Evolutionary conservation across 495 filamentous ascomycete genomes (phyloP).

Genomic region (Parathielavia hyrcaniae): DNA sequence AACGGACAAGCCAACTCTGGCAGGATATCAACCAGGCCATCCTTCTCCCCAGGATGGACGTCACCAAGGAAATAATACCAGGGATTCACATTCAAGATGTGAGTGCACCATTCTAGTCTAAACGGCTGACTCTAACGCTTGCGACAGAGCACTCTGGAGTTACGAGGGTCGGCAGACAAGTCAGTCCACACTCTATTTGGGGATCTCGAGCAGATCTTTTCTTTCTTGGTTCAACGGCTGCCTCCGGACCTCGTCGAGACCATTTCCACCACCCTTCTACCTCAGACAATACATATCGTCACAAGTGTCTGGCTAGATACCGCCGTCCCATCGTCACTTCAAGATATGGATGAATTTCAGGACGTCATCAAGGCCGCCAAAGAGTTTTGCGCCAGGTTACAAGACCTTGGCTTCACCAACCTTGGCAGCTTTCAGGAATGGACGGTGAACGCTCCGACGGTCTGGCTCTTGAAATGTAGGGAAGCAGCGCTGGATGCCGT

Average conservation of each 20-base stretch:
- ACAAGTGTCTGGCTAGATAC: slow-evolving; percentile 68
- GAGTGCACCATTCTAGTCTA: slow-evolving; percentile 16
- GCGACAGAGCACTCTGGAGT: slow-evolving; percentile 29
- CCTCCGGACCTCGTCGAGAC: slow-evolving; percentile 56
- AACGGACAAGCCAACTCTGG: slow-evolving; percentile 47
- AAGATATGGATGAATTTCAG: slow-evolving; percentile 64
- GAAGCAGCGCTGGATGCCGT: slow-evolving; percentile 69
- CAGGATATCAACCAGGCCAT: slow-evolving; percentile 45
- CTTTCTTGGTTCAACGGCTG: slow-evolving; percentile 58
- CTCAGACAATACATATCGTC: slow-evolving; percentile 56
- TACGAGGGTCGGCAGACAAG: slow-evolving; percentile 34
- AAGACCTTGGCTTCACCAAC: slow-evolving; percentile 59
- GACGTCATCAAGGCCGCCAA: slow-evolving; percentile 53
- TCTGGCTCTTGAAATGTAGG: slow-evolving; percentile 81
- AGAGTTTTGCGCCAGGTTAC: slow-evolving; percentile 57
- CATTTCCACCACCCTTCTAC: slow-evolving; percentile 62
- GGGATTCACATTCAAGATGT: slow-evolving; percentile 38
- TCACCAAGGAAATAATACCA: slow-evolving; percentile 26
- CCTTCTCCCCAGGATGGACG: slow-evolving; percentile 46
- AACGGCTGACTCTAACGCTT: slow-evolving; percentile 21
- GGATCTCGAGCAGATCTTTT: slow-evolving; percentile 57
- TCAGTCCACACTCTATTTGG: slow-evolving; percentile 46
- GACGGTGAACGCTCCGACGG: slow-evolving; percentile 67
- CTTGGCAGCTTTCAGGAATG: slow-evolving; percentile 68
- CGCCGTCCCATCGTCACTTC: slow-evolving; percentile 64